Conservation (phyloP, 2,329 filamentous ascomycete genomes). For the Botrytis pseudocinerea region DNA sequence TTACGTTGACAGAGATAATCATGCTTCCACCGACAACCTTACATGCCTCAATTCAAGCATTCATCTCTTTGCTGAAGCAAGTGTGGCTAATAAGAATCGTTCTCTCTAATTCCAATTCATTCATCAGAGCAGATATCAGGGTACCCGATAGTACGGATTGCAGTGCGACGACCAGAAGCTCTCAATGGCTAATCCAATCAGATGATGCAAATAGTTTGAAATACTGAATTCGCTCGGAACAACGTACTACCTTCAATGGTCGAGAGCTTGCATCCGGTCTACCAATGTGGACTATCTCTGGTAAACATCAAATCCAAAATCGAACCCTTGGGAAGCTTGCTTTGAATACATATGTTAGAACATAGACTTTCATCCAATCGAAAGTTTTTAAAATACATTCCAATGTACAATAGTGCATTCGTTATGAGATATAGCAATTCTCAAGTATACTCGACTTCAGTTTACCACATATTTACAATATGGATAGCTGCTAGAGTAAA, state of each 20-base stretch:
- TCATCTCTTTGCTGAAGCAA: neutral
- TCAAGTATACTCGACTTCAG: neutral
- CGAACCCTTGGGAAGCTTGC: neutral
- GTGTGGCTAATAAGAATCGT: too few relatives aligned
- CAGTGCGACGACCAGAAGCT: too few relatives aligned
- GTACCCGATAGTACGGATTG: neutral
- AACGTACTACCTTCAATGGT: too few relatives aligned
- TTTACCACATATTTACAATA: neutral
- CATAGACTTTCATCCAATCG: neutral
- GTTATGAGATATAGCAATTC: neutral
- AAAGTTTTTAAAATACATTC: neutral
- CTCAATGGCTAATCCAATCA: too few relatives aligned
- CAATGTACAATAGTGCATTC: neutral
- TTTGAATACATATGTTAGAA: neutral
- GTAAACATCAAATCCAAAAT: neutral
- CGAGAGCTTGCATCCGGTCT: too few relatives aligned
- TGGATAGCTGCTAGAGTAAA: neutral
- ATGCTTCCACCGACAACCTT: neutral
- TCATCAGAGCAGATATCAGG: neutral
- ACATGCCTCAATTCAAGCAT: neutral
- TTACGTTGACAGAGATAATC: neutral
- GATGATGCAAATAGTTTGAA: too few relatives aligned
- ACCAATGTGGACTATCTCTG: too few relatives aligned
- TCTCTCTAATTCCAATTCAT: neutral
- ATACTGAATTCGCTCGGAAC: too few relatives aligned